Percentiles rank a stretch among this genome's conserved stretches.
Evolutionary conservation across 371 early-diverging fungal genomes (phyloP).

Genomic region (Rhizopus microsporus): DNA sequence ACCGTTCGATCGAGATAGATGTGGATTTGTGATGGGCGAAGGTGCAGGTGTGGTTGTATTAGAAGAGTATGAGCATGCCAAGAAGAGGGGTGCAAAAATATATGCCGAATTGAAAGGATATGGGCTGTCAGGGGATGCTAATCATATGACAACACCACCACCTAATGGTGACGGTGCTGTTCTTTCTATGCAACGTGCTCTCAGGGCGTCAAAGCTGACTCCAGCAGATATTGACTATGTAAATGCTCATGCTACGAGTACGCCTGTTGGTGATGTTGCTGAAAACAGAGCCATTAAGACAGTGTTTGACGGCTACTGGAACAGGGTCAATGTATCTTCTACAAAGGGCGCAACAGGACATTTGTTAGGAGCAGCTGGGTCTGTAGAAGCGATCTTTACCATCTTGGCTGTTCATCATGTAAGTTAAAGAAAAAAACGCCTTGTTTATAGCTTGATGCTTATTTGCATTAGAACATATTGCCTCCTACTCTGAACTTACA

Average conservation of each 20-base stretch:
- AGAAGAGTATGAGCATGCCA: conserved; percentile 92
- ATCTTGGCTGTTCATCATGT: conserved; percentile 74
- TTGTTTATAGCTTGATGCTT: not conserved
- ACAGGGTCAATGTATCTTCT: conserved; percentile 75
- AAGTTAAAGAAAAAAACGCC: conserved; percentile 14
- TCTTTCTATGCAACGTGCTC: conserved; percentile 82
- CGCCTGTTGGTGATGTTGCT: conserved; percentile 76
- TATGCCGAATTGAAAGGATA: conserved; percentile 92
- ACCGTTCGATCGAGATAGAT: conserved; percentile 86
- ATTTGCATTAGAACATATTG: conserved; percentile 53
- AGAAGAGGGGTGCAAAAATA: conserved; percentile 78
- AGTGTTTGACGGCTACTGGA: conserved; percentile 66
- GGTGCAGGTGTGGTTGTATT: conserved; percentile 92
- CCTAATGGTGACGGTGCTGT: conserved; percentile 85
- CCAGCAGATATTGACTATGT: conserved; percentile 80
- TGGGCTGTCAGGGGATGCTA: conserved; percentile 91
- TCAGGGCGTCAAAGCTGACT: conserved; percentile 60
- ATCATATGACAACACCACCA: conserved; percentile 94
- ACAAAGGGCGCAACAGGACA: conserved; percentile 94
- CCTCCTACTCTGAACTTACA: conserved; percentile 90
- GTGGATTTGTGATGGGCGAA: conserved; percentile 96
- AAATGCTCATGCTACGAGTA: conserved; percentile 97
- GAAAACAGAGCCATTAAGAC: conserved; percentile 80
- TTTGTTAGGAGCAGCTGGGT: conserved; percentile 93
- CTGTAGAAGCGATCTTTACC: conserved; percentile 91